phyloP scores from a whole-genome alignment of 352 stramenopile species.

The Thalassiosira allenii region DNA sequence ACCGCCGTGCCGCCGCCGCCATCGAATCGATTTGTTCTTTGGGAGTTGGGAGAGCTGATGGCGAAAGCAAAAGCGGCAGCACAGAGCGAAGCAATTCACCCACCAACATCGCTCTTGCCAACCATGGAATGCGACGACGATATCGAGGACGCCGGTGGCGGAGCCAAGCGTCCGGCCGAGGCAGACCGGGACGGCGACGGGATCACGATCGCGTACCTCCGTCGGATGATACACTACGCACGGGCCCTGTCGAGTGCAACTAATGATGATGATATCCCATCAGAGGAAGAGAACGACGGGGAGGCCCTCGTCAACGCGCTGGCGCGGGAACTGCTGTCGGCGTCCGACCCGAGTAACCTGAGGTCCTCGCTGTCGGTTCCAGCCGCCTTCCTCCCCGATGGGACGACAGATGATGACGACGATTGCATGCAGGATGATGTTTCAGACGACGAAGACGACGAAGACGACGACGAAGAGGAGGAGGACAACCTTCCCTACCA shows the following conservation, averaged over 20 bases:
- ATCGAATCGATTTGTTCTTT: no score
- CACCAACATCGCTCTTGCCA: no score
- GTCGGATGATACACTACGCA: conserved; percentile 53
- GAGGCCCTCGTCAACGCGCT: conserved; percentile 51
- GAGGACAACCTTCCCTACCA: conserved; percentile 50
- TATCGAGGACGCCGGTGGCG: no score
- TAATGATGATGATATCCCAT: no score
- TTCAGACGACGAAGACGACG: conserved; percentile 10
- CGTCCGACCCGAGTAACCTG: conserved; percentile 50
- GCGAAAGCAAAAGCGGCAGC: no score
- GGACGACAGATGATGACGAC: conserved; percentile 25
- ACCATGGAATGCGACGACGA: no score
- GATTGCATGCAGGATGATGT: conserved; percentile 2
- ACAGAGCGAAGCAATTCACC: no score
- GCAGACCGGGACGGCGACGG: conserved; percentile 11
- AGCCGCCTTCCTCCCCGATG: conserved; percentile 39
- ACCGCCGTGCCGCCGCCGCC: no score
- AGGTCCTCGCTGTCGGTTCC: conserved; percentile 48
- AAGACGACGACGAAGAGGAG: conserved; percentile 34
- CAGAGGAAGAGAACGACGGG: no score
- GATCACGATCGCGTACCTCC: conserved; percentile 58
- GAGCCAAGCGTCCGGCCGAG: no score
- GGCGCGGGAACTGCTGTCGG: conserved; percentile 41
- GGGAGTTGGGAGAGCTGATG: no score
- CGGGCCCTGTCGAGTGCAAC: conserved; percentile 35